Base-by-base conservation (phyloP, 2,329 filamentous ascomycete genomes). In the Neonectria neomacrospora region DNA sequence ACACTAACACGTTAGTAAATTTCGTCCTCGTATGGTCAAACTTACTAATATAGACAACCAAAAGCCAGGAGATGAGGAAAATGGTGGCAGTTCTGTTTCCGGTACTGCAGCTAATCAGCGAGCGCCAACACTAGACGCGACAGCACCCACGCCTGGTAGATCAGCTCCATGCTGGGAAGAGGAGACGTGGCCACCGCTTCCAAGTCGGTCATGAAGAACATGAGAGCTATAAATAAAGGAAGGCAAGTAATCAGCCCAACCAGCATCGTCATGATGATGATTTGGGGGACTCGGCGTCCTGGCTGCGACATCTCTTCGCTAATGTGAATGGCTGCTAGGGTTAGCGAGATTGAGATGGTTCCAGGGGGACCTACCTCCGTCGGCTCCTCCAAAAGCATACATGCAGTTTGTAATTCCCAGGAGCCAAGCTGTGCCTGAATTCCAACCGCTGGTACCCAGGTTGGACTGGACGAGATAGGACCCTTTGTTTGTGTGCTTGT, bases 241-340 rank as follows among this genome's bases (percentile, higher is more conserved):
- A 65, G 16, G 8, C 37, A 28, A 7, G 59, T 65, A 0, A 22
- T 11, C 2, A 65, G 6, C 6, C 63, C 54, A n/a, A 54, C 56
- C 10, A 63, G 4, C 63, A 65, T 63, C 3, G 59, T 65, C 37
- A 59, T 48, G 11, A 59, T 59, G 9, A 63, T 65, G 44, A 65
- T 59, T 18, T 65, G 63, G 0, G 63, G 63, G 2, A 65, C 63
- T 10, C 59, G 47, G 41, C 59, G 39, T 5, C 63, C 63, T 2
- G 63, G 63, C 16, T 65, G 59, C 2, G 63, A n/a, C 63, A 65
- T 63, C 23, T 65, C 63, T 20, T 65, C 63, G n/a, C 59, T 63
- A 5, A 65, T 65, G 23, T 65, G 63, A 14, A 63, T 65, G 6
- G 55, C 63, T 65, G 10, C 18, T 26, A 7, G 2, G 28, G 16